A percentile compares a stretch with the other conserved stretches of the same genome.
Conservation (phyloP, 495 filamentous ascomycete genomes). For the Pyrenula aspistea region DNA sequence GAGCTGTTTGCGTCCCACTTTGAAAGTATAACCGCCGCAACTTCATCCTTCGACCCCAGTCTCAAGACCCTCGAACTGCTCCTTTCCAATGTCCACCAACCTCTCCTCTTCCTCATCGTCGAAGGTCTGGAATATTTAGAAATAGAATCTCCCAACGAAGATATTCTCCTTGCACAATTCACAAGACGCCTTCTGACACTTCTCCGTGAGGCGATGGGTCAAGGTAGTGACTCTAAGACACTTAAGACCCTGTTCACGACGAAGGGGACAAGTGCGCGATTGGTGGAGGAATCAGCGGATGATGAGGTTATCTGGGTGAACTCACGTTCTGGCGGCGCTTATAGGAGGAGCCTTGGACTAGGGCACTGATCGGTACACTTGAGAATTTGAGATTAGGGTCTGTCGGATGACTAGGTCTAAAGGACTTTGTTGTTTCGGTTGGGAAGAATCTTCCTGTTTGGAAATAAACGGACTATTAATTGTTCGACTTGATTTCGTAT, state of each 20-base stretch:
- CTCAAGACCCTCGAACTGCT: not conserved
- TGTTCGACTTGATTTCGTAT: too few species aligned
- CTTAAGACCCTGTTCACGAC: not conserved
- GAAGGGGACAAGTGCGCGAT: not conserved
- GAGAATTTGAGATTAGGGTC: not conserved
- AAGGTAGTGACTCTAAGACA: not conserved
- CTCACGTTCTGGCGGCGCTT: not conserved
- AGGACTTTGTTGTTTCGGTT: too few species aligned
- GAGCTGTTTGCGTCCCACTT: not conserved
- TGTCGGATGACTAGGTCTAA: too few species aligned
- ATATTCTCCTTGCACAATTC: not conserved
- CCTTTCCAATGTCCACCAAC: not conserved
- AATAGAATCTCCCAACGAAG: not conserved
- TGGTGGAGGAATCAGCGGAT: not conserved
- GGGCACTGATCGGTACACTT: not conserved
- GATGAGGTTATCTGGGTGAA: not conserved
- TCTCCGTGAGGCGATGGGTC: not conserved
- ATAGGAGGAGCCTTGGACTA: not conserved
- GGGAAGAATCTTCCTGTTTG: too few species aligned
- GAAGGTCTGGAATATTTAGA: not conserved
- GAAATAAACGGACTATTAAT: too few species aligned
- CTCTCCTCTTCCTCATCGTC: not conserved
- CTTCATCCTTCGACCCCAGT: not conserved
- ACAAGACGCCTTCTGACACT: not conserved
- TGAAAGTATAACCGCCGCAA: not conserved